Base-by-base conservation (phyloP, 306 rosid genomes). In the Cucumis cinereus region DNA sequence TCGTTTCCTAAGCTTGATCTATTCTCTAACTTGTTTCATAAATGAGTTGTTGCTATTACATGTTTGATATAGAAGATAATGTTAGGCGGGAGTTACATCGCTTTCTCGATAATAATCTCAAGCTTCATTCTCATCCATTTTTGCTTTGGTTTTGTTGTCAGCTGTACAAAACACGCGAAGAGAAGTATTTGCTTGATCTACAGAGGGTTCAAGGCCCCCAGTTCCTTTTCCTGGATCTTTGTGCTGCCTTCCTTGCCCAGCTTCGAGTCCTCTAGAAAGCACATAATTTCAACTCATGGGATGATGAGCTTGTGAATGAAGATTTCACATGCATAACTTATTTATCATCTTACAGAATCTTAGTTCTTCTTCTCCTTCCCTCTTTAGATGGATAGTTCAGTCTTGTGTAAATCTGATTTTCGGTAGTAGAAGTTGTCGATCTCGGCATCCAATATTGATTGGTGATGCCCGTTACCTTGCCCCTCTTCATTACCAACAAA, bases 131-230 rank as follows among this genome's bases (percentile, higher is more conserved):
- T 71, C 38, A 72, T 36, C 40, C 3, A 0, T 20, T 56, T 74
- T 58, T 58, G 52, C 24, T 38, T 56, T 4, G 53, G 17, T 74
- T 74, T 74, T 57, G 54, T 49, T 73, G 43, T 45, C 96, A 93
- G 98, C 96, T 93, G 43, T 93, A 86, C 84, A 93, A 93, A 82
- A 85, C 94, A 52, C 87, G 90, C 22, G 97, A 87, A 80, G 97
- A 93, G 82, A 93, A 93, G 90, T 91, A 91, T 81, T 88, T 93
- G 78, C 96, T 91, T 76, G 98, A 93, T 86, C 90, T 93, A 66
- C 98, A 93, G 88, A 82, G 98, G 86, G 91, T 93, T 14, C 90
- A 90, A 78, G 98, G 98, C n/a, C 94, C 98, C 2, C 98, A 93
- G 82, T 88, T 93, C 77, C 96, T 93, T 73, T 93, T 93, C 93